A percentile compares a stretch with the other conserved stretches of the same genome.
Evolutionary conservation across 371 early-diverging fungal genomes (phyloP).

Genomic region (Apophysomyces variabilis): DNA sequence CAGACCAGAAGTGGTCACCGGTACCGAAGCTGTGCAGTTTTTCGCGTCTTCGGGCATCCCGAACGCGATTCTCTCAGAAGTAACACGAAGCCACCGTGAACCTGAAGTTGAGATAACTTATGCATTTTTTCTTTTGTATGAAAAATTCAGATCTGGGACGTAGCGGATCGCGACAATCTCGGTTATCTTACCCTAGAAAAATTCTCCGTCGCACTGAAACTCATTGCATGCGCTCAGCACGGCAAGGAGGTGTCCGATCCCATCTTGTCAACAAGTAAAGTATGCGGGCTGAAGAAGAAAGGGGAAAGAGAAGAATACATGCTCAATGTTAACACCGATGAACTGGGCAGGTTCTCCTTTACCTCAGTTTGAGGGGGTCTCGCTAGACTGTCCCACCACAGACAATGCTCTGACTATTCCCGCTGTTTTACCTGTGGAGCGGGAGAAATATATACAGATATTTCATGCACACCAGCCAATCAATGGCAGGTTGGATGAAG

Average conservation of each 20-base stretch:
- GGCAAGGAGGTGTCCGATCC: constrained; percentile 25
- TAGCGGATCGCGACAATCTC: constrained; percentile 33
- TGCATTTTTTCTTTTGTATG: neutral
- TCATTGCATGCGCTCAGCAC: constrained; percentile 42
- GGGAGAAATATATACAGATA: constrained; percentile 47
- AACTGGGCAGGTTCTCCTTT: constrained; percentile 35
- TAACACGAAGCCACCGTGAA: constrained; percentile 23
- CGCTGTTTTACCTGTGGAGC: constrained; percentile 36
- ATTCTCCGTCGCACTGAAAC: constrained; percentile 37
- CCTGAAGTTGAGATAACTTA: neutral
- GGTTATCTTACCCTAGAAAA: constrained; percentile 35
- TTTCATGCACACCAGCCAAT: constrained; percentile 47
- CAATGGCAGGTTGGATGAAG: constrained; percentile 42
- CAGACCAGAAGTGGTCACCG: constrained; percentile 64
- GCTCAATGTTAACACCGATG: neutral
- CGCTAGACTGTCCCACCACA: constrained; percentile 10
- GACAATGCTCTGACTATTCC: neutral
- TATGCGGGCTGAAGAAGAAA: constrained; percentile 1
- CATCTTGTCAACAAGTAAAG: constrained; percentile 36
- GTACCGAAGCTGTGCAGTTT: constrained; percentile 77
- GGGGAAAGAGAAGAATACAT: neutral
- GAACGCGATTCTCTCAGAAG: constrained; percentile 66
- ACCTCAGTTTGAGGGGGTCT: constrained; percentile 52
- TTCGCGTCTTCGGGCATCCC: constrained; percentile 77
- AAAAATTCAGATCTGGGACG: constrained; percentile 36